Conservation (phyloP, 139 green algal genomes). For the Picochlorum costavermella region DNA sequence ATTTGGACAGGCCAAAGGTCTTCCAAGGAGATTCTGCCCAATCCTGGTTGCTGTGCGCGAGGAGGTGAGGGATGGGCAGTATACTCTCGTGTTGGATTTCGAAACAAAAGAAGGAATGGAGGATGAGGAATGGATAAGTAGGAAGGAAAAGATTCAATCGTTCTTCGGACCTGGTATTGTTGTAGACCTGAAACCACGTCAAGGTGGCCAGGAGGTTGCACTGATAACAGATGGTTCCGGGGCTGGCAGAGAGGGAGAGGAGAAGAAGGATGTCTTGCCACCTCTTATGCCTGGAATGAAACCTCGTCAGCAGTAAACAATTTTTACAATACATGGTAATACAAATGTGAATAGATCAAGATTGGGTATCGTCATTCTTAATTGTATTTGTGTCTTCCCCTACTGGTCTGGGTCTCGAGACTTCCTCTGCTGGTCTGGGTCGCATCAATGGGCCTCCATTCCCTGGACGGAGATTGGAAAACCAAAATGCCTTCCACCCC, state of each 20-base stretch:
- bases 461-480: conserved; percentile 57
- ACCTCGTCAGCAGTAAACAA: conserved; percentile 46
- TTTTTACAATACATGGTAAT: not conserved
- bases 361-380: too few species aligned
- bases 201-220: conserved; percentile 57
- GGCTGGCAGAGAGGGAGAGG: conserved; percentile 41
- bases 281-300: conserved; percentile 81
- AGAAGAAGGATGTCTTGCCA: conserved; percentile 81
- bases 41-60: conserved; percentile 74
- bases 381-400: too few species aligned
- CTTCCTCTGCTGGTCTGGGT: conserved; percentile 6
- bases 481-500: conserved; percentile 68
- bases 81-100: conserved; percentile 74
- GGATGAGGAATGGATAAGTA: conserved; percentile 52
- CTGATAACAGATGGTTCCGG: conserved; percentile 70
- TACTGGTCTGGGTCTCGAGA: too few species aligned
- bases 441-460: conserved; percentile 62
- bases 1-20: conserved; percentile 54
- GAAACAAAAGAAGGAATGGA: conserved; percentile 47
- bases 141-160: conserved; percentile 68
- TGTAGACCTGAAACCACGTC: conserved; percentile 31
- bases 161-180: conserved; percentile 91
- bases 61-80: conserved; percentile 48
- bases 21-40: conserved; percentile 60
- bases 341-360: too few species aligned